Evolutionary conservation across 441 rosid species (phyloP), one percentile per base, ranked within the genome.

Genomic region (Corymbia calophylla): DNA sequence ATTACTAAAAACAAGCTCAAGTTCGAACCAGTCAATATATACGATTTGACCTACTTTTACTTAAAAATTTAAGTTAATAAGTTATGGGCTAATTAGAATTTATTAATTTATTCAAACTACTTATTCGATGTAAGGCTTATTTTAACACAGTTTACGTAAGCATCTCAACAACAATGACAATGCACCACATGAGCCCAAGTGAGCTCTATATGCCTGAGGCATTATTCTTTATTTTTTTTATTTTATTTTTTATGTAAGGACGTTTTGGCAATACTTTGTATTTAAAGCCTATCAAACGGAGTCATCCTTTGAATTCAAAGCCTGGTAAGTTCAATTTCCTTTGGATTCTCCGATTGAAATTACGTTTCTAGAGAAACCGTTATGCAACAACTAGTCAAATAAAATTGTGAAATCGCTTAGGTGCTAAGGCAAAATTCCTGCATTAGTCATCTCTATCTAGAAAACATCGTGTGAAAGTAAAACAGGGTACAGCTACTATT

Each of bases 1-100:
- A 27, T 60, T 0, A 0, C 9, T 0, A 2, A 60, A 60, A 0
- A n/a, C 1, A 3, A 25, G 16, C 0, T 27, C 0, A 60, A 12
- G 66, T 27, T 0, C 13, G 0, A 27, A 1, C 16, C 2, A 0
- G 0, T 27, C 0, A 60, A 60, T 7, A 27, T 60, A 60, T 60
- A 5, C 2, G 27, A 3, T 60, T 56, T 0, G 13, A 56, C 5
- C 2, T 12, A 21, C 1, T 56, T 56, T 56, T 5, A 56, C 29
- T 56, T 12, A 9, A 21, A 23, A 56, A 5, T 19, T 23, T 23
- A 56, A 56, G 29, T 9, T 6, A 23, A 56, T 19, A 56, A 56
- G 13, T 56, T 1, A 10, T 56, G 10, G 12, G 1, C 1, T 56
- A 56, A 23, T 27, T 23, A 23, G 0, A 12, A 56, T 56, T 23